These are phyloP conservation scores for Pyrus pyrifolia DNA, from an alignment of 306 rosid genomes.

Conservation along the genomic window DNA sequence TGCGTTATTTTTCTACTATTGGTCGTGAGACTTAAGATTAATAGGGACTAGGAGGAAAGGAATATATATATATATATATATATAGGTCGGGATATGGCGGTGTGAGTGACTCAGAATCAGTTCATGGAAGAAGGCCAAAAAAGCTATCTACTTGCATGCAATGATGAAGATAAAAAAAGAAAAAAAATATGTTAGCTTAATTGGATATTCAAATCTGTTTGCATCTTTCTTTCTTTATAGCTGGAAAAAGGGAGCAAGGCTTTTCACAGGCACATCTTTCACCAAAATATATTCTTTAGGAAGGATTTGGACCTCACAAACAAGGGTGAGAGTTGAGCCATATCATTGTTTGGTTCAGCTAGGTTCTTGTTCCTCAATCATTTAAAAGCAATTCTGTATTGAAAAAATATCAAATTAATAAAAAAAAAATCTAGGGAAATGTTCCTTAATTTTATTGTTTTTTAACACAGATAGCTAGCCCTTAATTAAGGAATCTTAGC, in stretches of 20 bases:
- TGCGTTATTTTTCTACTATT: background rate
- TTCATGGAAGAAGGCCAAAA: background rate
- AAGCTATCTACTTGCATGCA: background rate
- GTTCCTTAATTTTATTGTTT: background rate
- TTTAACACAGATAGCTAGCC: background rate
- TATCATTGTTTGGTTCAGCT: conserved; percentile 23
- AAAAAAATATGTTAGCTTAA: background rate
- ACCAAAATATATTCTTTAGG: conserved; percentile 18
- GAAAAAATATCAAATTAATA: conserved; percentile 12
- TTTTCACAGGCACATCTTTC: conserved; percentile 29
- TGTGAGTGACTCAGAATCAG: background rate
- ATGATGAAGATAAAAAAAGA: background rate
- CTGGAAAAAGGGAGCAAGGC: conserved; percentile 36
- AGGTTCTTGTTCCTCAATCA: conserved; percentile 50
- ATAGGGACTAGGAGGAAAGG: background rate
- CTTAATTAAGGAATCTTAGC: background rate
- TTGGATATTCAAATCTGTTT: conserved; percentile 39
- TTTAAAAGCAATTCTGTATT: conserved; percentile 13
- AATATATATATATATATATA: background rate
- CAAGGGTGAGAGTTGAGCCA: background rate
- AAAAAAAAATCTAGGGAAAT: background rate
- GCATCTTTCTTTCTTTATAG: conserved; percentile 18
- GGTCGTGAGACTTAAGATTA: background rate
- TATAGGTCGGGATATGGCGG: too few relatives aligned
- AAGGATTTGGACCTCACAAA: conserved; percentile 29